These are phyloP conservation scores for Paraleonurus japonicus DNA, from an alignment of 257 asterid genomes.

Conservation along the genomic window DNA sequence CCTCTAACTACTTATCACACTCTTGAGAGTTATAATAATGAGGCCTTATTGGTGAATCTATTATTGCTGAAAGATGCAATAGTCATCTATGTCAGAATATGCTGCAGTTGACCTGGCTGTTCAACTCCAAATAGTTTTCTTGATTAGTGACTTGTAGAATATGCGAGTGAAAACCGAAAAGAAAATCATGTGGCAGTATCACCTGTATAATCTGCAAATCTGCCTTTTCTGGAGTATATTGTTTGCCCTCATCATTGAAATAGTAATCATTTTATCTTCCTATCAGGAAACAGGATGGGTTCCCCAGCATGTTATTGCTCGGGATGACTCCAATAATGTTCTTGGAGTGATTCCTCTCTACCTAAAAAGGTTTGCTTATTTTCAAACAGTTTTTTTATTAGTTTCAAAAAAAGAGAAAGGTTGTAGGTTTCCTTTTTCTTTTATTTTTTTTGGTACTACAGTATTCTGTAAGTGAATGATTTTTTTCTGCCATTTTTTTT, in stretches of 20 bases:
- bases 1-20: not conserved
- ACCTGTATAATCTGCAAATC: slow-evolving; percentile 6
- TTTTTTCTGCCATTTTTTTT: slow-evolving; percentile 12
- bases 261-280: slow-evolving; percentile 23
- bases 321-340: slow-evolving; percentile 56
- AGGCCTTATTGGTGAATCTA: slow-evolving; percentile 1
- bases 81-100: not conserved
- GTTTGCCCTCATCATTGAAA: slow-evolving; percentile 19
- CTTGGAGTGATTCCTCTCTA: slow-evolving; percentile 94
- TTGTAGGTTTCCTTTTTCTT: not conserved
- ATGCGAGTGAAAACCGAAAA: not conserved
- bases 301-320: slow-evolving; percentile 84
- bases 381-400: not conserved
- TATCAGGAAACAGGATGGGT: slow-evolving; percentile 95
- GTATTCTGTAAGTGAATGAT: not conserved
- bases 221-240: slow-evolving; percentile 12
- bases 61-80: not conserved
- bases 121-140: not conserved
- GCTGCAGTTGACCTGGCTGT: not conserved
- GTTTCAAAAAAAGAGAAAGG: not conserved
- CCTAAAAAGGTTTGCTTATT: slow-evolving; percentile 73
- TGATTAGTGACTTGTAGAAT: slow-evolving; percentile 7
- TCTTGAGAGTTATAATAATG: not conserved
- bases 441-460: not conserved
- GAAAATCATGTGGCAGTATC: not conserved